Percentiles rank a stretch among this genome's conserved stretches.
These are phyloP conservation scores for Botryotinia calthae DNA, from an alignment of 2,329 filamentous ascomycete genomes.

Conservation along the genomic window DNA sequence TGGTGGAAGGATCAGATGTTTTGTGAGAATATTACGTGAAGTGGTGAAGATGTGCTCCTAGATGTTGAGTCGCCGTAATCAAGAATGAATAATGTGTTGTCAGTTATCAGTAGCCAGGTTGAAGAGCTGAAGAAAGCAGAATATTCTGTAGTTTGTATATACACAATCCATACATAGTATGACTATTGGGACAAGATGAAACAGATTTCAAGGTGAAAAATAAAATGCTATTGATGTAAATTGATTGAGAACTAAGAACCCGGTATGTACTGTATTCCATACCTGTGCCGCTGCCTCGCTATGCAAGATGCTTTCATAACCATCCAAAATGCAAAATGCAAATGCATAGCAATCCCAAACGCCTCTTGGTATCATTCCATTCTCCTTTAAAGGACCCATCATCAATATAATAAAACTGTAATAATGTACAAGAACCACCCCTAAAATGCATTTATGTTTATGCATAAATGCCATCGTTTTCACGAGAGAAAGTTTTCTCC, in stretches of 20 bases:
- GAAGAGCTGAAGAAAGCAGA: not conserved
- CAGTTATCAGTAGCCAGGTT: not conserved
- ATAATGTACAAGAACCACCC: constrained; percentile 18
- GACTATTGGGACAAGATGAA: not conserved
- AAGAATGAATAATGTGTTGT: not conserved
- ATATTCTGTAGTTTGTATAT: constrained; percentile 1
- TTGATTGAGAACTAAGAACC: not conserved
- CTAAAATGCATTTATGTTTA: constrained; percentile 14
- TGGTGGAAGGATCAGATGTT: not conserved
- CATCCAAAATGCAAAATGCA: constrained; percentile 15
- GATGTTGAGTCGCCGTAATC: too few species aligned
- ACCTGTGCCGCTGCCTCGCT: not conserved
- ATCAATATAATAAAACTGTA: not conserved
- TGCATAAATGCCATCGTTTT: constrained; percentile 35
- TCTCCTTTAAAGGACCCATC: constrained; percentile 5
- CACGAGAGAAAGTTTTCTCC: constrained; percentile 44
- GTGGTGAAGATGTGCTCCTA: not conserved
- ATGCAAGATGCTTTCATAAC: constrained; percentile 13
- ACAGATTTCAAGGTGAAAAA: not conserved
- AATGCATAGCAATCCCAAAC: constrained; percentile 7
- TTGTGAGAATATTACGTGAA: not conserved
- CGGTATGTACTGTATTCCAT: not conserved
- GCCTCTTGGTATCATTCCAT: constrained; percentile 21
- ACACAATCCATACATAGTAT: not conserved
- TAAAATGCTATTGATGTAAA: not conserved